These are phyloP conservation scores for Asterophora parasitica DNA, from an alignment of 768 basidiomycete species.

Conservation along the genomic window DNA sequence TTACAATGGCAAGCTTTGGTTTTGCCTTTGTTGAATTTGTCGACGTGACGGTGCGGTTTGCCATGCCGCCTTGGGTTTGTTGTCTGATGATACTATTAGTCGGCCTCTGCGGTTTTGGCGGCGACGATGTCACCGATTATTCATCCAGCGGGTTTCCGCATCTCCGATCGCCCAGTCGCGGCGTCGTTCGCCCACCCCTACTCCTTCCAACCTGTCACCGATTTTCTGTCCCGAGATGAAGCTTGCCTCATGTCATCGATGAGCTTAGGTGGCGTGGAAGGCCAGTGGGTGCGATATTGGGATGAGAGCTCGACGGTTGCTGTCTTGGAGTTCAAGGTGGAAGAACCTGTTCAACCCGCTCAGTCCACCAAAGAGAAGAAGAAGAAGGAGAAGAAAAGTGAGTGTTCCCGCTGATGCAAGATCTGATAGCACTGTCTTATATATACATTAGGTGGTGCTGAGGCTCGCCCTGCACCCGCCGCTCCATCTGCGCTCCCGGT, in stretches of 20 bases:
- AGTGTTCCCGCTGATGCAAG: constrained; percentile 24
- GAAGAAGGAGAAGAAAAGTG: constrained; percentile 64
- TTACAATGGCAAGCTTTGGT: constrained; percentile 84
- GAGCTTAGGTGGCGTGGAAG: constrained; percentile 67
- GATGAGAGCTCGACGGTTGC: constrained; percentile 79
- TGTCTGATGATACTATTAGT: constrained; percentile 38
- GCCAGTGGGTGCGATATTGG: constrained; percentile 84
- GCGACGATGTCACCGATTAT: constrained; percentile 83
- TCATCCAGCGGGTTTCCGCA: constrained; percentile 92
- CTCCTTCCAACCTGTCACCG: constrained; percentile 80
- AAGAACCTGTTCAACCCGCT: constrained; percentile 42
- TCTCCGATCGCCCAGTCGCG: constrained; percentile 84
- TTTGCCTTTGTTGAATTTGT: constrained; percentile 93
- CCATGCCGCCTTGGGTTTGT: neutral
- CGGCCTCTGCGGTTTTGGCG: constrained; percentile 76
- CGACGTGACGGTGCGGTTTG: constrained; percentile 62
- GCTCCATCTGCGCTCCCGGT: constrained; percentile 68
- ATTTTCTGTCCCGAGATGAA: constrained; percentile 73
- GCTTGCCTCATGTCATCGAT: constrained; percentile 65
- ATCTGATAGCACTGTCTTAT: neutral
- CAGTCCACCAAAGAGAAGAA: constrained; percentile 38
- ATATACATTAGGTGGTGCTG: constrained; percentile 14
- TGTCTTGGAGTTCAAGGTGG: constrained; percentile 75
- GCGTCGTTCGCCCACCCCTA: constrained; percentile 90
- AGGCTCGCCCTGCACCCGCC: constrained; percentile 32